Evolutionary conservation across 2,329 filamentous ascomycete genomes (phyloP), one percentile per base, ranked within the genome.

Genomic region (Cercospora sp.): DNA sequence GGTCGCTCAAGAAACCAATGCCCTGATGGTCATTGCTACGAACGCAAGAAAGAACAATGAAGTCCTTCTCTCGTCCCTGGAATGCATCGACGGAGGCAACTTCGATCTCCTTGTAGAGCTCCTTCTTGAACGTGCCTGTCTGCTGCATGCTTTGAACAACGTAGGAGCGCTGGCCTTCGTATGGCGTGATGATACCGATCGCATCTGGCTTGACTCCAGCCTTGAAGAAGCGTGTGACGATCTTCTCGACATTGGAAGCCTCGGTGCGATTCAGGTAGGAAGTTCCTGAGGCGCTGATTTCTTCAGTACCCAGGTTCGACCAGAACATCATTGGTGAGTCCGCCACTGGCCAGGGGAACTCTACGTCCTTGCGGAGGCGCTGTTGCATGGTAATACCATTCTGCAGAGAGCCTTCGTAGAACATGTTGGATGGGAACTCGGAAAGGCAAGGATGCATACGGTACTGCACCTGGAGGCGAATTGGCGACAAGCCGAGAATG

Each of bases 281-380:
- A 2, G 95, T 99, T 77, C 95, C 95, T 28, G 94, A 97, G 1
- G 95, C 95, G 6, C 94, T 97, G 61, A 99, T 99, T 80, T 99
- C 95, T 80, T 99, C 95, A 68, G 96, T 96, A 68, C 95, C 95
- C 65, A 97, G 84, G 78, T 99, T 99, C 28, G 93, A 96, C 95
- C 95, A 99, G 83, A 99, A 99, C 95, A 98, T 98, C 95, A 99
- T 99, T 3, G 95, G 95, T 74, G 90, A 93, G 78, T 98, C 94
- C 20, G 85, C 88, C 31, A 97, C 92, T 2, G 95, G 95, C 95
- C 95, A 99, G 12, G 95, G 95, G 79, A 99, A 99, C 80, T 99
- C 95, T 30, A 99, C 93, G 75, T 99, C 94, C 72, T 91, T 91
- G 70, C 94, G 90, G 71, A 98, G 86, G 69, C 95, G 90, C 77